These are phyloP conservation scores for Penicillium sp. DNA, from an alignment of 2,329 filamentous ascomycete species.

Conservation along the genomic window DNA sequence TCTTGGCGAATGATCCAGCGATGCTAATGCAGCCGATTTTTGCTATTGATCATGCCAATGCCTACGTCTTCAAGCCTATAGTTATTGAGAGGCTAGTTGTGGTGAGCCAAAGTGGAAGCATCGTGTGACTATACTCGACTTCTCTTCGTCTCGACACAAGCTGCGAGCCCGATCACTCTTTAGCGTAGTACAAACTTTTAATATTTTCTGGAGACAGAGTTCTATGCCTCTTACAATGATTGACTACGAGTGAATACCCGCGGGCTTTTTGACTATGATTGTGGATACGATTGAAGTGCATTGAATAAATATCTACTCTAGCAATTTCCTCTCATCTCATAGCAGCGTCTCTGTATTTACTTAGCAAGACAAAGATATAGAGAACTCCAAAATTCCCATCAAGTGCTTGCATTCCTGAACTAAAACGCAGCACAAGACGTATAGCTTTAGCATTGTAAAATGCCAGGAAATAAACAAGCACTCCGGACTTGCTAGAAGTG, in stretches of 20 bases:
- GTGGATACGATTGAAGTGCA: conserved; percentile 44
- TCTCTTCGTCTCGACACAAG: background rate
- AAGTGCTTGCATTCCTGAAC: background rate
- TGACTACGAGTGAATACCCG: conserved; percentile 59
- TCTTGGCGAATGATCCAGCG: background rate
- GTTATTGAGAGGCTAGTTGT: background rate
- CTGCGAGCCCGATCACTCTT: background rate
- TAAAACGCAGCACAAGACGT: background rate
- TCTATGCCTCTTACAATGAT: conserved; percentile 74
- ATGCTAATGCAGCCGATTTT: too few species aligned
- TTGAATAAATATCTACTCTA: background rate
- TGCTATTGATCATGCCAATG: background rate
- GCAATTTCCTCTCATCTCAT: background rate
- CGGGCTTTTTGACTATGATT: conserved; percentile 55
- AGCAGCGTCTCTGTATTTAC: background rate
- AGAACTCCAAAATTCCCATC: too few species aligned
- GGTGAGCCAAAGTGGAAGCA: background rate
- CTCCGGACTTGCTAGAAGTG: background rate
- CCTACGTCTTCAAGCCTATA: background rate
- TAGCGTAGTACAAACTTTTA: conserved; percentile 57
- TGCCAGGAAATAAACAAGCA: background rate
- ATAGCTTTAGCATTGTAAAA: background rate
- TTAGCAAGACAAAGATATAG: background rate
- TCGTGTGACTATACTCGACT: background rate
- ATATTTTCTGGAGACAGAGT: conserved; percentile 63